A percentile compares a stretch with the other conserved stretches of the same genome.
These are phyloP conservation scores for Penicillium angulare DNA, from an alignment of 495 filamentous ascomycete species.

Conservation along the genomic window DNA sequence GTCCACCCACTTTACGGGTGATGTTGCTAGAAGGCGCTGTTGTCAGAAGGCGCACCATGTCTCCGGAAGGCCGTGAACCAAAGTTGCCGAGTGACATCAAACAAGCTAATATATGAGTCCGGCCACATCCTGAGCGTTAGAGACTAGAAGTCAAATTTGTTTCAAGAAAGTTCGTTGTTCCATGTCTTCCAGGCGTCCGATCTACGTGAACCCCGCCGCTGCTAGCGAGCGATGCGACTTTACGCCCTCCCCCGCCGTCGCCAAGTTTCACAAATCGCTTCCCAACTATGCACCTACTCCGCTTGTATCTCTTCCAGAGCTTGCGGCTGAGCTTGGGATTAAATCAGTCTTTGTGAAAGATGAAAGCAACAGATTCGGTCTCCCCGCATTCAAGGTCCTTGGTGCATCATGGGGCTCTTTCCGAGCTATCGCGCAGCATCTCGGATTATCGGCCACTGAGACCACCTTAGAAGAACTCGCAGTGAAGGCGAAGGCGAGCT, in stretches of 20 bases:
- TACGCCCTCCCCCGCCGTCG: conserved; percentile 14
- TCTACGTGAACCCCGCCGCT: conserved; percentile 32
- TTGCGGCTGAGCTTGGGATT: conserved; percentile 58
- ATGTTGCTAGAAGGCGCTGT: background rate
- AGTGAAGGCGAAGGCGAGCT: conserved; percentile 25
- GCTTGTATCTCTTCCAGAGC: conserved; percentile 46
- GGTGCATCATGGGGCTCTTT: conserved; percentile 73
- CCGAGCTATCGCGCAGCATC: conserved; percentile 46
- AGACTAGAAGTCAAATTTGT: too few relatives aligned
- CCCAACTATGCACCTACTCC: conserved; percentile 48
- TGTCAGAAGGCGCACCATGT: background rate
- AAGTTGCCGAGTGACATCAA: background rate
- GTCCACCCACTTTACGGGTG: background rate
- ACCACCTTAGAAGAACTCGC: conserved; percentile 39
- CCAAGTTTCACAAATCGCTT: conserved; percentile 51
- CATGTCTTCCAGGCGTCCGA: conserved; percentile 23
- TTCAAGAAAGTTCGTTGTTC: background rate
- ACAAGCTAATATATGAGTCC: too few relatives aligned
- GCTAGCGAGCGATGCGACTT: conserved; percentile 15
- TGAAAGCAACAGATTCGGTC: conserved; percentile 56
- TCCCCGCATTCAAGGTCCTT: conserved; percentile 75
- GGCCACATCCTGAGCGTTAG: too few relatives aligned
- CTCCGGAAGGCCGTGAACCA: background rate
- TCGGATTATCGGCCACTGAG: conserved; percentile 30
- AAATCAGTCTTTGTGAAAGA: conserved; percentile 57